A percentile compares a stretch with the other conserved stretches of the same genome.
These are phyloP conservation scores for Xylaria sp. DNA, from an alignment of 2,329 filamentous ascomycete species.

Conservation along the genomic window DNA sequence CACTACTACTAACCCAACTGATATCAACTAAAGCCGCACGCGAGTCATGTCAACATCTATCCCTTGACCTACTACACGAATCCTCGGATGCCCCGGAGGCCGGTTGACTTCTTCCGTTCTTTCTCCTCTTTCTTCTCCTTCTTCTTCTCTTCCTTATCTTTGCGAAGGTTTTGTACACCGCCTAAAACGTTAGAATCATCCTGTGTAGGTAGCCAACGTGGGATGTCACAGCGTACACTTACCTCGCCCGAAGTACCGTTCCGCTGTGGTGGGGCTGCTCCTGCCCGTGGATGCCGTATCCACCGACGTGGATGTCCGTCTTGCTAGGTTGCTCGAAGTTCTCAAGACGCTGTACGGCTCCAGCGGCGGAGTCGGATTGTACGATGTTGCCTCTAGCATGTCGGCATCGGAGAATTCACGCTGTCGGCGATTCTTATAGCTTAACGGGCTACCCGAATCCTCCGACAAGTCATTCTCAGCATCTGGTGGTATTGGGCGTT, in stretches of 20 bases:
- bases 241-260: conserved; percentile 53
- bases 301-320: conserved; percentile 44
- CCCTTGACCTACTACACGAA: conserved; percentile 35
- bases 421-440: conserved; percentile 41
- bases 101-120: conserved; percentile 44
- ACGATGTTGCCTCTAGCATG: conserved; percentile 44
- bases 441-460: conserved; percentile 43
- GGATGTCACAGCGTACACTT: conserved; percentile 31
- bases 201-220: conserved; percentile 58
- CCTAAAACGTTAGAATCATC: conserved; percentile 43
- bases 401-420: conserved; percentile 51
- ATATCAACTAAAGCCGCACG: too few species aligned
- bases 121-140: conserved; percentile 47
- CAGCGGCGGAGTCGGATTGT: conserved; percentile 48
- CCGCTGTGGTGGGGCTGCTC: conserved; percentile 37
- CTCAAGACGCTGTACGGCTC: conserved; percentile 35
- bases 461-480: conserved; percentile 43
- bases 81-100: conserved; percentile 44
- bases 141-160: conserved; percentile 51
- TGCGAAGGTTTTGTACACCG: conserved; percentile 50
- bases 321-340: conserved; percentile 31
- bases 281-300: conserved; percentile 34
- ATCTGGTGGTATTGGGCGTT: conserved; percentile 23
- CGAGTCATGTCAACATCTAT: neutral
- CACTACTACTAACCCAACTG: too few species aligned